Base-by-base conservation (phyloP, 2,329 filamentous ascomycete species). In the Pseudopyricularia cyperi region DNA sequence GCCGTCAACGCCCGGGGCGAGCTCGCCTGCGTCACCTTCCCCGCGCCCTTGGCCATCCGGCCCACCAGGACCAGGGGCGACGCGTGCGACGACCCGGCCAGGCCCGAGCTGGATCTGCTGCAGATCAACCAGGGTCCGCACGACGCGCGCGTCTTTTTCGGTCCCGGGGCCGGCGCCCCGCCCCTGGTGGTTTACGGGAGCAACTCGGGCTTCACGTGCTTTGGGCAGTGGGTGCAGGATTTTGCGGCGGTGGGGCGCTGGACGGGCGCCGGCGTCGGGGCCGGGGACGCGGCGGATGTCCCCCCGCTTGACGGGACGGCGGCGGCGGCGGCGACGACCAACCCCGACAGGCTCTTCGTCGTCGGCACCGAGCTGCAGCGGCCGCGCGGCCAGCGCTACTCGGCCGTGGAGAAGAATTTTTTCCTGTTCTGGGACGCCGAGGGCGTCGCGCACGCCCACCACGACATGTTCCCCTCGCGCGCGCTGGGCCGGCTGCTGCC, bases 371-470 rank as follows among this genome's bases (percentile, higher is more conserved):
- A 82, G 55, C 60, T 82, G 3, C 71, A 74, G 35, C 66, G 77
- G 0, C 77, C 76, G 0, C 53, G 19, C 9, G 37, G 19, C 24
- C 2, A 19, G 7, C 70, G 73, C 0, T 73, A 65, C 57, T 58
- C 60, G 3, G 34, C 57, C 0, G 57, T 81, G 26, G 78, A 83
- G 63, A 82, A 82, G 70, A 82, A 83, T 58, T 83, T 71, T 68
- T 82, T 82, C 56, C 54, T 77, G 2, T 82, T 82, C 64, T 82
- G 78, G 78, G 77, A 80, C 55, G 53, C 55, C 0, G 53, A 65
- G 0, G 70, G 68, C 5, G 59, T 67, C 19, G 62, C 70, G 49
- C 78, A 78, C 58, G 66, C 69, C 1, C 77, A 82, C 59, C 71
- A 79, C 59, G 76, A 80, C 55, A 59, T 79, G 2, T 57, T 59